Conservation (phyloP, 2,329 filamentous ascomycete species). For the Blastomyces emzantsi region DNA sequence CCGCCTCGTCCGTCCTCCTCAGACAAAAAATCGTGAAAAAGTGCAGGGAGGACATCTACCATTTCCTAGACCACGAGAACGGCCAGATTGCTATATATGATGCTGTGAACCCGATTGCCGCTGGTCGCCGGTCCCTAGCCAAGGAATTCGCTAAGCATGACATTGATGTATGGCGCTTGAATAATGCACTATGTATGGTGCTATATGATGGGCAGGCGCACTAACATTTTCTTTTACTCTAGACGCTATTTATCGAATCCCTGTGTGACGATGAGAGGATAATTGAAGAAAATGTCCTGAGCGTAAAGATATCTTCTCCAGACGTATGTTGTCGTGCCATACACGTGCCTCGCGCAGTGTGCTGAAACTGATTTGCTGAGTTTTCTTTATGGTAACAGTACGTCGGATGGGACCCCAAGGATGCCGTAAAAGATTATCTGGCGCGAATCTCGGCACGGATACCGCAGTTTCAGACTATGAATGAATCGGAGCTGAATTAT, state of each 20-base stretch:
- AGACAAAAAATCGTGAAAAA: conserved; percentile 97
- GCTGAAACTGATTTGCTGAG: conserved; percentile 6
- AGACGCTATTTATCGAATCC: conserved; percentile 96
- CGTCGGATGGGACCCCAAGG: conserved; percentile 79
- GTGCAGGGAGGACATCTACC: conserved; percentile 93
- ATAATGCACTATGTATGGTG: neutral
- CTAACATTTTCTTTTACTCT: neutral
- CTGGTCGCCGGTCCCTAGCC: conserved; percentile 70
- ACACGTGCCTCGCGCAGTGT: neutral
- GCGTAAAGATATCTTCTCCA: conserved; percentile 95
- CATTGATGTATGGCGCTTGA: conserved; percentile 56
- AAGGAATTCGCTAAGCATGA: conserved; percentile 98
- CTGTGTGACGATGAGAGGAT: conserved; percentile 89
- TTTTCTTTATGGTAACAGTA: conserved; percentile 47
- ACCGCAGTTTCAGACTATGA: conserved; percentile 93
- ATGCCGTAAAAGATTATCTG: conserved; percentile 86
- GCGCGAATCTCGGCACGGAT: conserved; percentile 85
- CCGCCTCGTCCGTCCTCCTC: conserved; percentile 81
- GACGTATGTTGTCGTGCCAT: conserved; percentile 54
- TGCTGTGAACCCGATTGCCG: conserved; percentile 85
- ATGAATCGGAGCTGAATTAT: conserved; percentile 87
- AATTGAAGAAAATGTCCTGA: conserved; percentile 90
- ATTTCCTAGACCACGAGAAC: conserved; percentile 93
- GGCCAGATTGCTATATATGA: conserved; percentile 98
- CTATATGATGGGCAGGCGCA: neutral